phyloP scores from a whole-genome alignment of 2,329 filamentous ascomycete genomes.

The Alternaria brassicae region DNA sequence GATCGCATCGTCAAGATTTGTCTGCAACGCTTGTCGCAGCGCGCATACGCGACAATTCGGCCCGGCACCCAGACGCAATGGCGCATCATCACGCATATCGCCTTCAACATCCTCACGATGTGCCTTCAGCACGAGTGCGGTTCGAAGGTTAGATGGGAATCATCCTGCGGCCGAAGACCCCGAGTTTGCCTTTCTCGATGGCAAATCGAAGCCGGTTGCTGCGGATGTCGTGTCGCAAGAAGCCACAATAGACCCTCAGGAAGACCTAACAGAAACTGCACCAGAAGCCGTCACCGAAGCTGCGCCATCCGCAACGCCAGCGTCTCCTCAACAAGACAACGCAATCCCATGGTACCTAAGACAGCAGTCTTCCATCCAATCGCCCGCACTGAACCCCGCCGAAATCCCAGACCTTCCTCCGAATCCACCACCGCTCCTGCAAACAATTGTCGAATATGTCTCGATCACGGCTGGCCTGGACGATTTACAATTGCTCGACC shows the following conservation, averaged over 20 bases:
- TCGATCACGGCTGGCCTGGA: slow-evolving; percentile 88
- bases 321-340: slow-evolving; percentile 13
- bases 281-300: slow-evolving; percentile 9
- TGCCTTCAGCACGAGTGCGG: slow-evolving; percentile 31
- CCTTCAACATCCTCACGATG: slow-evolving; percentile 17
- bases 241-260: not conserved
- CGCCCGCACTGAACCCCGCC: slow-evolving; percentile 59
- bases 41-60: slow-evolving; percentile 15
- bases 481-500: slow-evolving; percentile 78
- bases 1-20: slow-evolving; percentile 26
- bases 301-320: slow-evolving; percentile 6
- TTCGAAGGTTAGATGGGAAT: slow-evolving; percentile 23
- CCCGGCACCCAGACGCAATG: slow-evolving; percentile 6
- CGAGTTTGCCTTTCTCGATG: slow-evolving; percentile 22
- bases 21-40: slow-evolving; percentile 35
- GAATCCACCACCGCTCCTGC: slow-evolving; percentile 73
- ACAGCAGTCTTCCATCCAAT: slow-evolving; percentile 54
- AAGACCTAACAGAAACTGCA: slow-evolving; percentile 8
- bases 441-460: slow-evolving; percentile 76
- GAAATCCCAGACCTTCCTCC: slow-evolving; percentile 69
- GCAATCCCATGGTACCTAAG: slow-evolving; percentile 80
- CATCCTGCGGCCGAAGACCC: slow-evolving; percentile 18
- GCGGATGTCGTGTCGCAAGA: not conserved
- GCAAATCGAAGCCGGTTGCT: not conserved
- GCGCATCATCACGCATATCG: slow-evolving; percentile 11